Evolutionary conservation across 345 rosid species (phyloP).

Genomic region (Mercurialis annua): DNA sequence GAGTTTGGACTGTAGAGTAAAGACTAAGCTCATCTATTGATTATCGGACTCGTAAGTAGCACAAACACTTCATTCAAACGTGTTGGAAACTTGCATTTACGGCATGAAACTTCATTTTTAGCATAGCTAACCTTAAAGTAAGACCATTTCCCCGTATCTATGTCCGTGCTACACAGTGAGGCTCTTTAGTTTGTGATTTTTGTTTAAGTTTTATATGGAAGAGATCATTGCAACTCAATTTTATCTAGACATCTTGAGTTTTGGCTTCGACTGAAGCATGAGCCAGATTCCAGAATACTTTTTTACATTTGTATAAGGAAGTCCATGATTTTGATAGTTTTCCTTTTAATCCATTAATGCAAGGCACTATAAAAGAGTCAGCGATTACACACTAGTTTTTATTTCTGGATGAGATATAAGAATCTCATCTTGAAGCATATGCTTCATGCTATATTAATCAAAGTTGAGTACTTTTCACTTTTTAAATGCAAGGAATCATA

Average conservation of each 20-base stretch:
- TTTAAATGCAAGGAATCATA: too few species aligned
- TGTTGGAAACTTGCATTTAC: too few species aligned
- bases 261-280: slow-evolving; percentile 3
- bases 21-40: neutral
- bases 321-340: neutral
- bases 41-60: neutral
- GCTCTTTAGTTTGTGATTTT: too few species aligned
- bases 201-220: neutral
- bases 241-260: neutral
- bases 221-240: neutral
- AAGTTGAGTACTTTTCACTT: too few species aligned
- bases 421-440: neutral
- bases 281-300: neutral
- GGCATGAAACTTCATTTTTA: too few species aligned
- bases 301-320: neutral
- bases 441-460: too few species aligned
- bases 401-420: neutral
- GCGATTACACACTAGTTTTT: neutral
- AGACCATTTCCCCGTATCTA: too few species aligned
- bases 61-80: neutral
- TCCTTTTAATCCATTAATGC: neutral
- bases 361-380: neutral
- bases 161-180: too few species aligned
- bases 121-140: too few species aligned
- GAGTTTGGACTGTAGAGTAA: neutral